Evolutionary conservation across 306 rosid species (phyloP).

Genomic region (Dryas alaskensis): DNA sequence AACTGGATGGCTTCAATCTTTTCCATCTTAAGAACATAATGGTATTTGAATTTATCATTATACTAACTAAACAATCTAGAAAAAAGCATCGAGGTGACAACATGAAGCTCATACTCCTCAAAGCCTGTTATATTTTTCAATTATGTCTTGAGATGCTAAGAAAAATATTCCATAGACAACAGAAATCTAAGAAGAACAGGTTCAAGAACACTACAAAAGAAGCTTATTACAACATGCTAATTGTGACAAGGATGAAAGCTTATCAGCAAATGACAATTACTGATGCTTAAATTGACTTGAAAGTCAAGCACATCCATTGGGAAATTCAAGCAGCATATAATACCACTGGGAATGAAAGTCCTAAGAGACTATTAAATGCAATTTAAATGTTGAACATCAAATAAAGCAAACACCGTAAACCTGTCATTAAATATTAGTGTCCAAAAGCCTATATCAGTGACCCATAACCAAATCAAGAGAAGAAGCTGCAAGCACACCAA

Average conservation of each 20-base stretch:
- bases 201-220: background rate
- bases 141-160: background rate
- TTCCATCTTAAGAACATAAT: background rate
- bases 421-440: slow-evolving; percentile 38
- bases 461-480: slow-evolving; percentile 43
- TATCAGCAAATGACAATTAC: slow-evolving; percentile 19
- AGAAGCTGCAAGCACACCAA: slow-evolving; percentile 51
- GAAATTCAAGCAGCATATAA: slow-evolving; percentile 29
- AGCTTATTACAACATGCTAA: slow-evolving; percentile 5
- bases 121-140: background rate
- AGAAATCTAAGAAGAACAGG: background rate
- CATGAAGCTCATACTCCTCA: background rate
- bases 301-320: slow-evolving; percentile 14
- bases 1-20: background rate
- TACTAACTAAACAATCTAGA: background rate
- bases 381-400: slow-evolving; percentile 40
- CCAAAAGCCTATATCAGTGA: slow-evolving; percentile 44
- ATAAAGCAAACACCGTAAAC: slow-evolving; percentile 34
- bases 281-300: slow-evolving; percentile 12
- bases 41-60: background rate
- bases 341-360: slow-evolving; percentile 29
- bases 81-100: background rate
- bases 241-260: slow-evolving; percentile 15
- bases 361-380: slow-evolving; percentile 32
- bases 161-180: background rate